Base-by-base conservation (phyloP, 1,284 basidiomycete genomes). In the Mycocalia duriaeana region DNA sequence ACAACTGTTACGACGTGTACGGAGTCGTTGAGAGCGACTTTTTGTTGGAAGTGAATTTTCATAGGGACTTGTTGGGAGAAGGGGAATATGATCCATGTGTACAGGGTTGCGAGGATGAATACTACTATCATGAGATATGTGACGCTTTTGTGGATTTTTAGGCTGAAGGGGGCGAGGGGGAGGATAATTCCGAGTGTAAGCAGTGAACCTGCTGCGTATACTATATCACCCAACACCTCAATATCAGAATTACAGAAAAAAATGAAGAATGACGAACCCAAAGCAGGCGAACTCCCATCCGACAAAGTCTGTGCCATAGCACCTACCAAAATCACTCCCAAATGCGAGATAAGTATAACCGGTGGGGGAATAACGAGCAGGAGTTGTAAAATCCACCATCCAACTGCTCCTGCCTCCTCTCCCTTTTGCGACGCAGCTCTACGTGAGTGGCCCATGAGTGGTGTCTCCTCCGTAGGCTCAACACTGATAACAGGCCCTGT, bases 11-110 rank as follows among this genome's bases (percentile, higher is more conserved):
- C 46, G 6, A 60, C 47, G 11, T 18, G 24, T 6, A 19, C 19
- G 37, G 41, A 54, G 7, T 57, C 43, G 34, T 37, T 51, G 31
- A 88, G 62, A 44, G 75, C 63, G 16, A 86, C 69, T 1, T 58
- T 68, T 57, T 89, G 85, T 43, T 73, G 70, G 69, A 87, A 89
- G 62, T 72, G 85, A 0, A 88, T 64, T 52, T 87, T 89, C 54
- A 89, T 65, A 0, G 85, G 85, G 3, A 72, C 62, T 20, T 73
- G 62, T 24, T 68, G 62, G 11, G 76, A 76, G 66, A 89, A 89
- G 0, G 87, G 87, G 64, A 81, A 82, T 13, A 64, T 63, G 2
- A 73, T 53, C 62, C 74, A 73, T 24, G 71, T 64, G 46, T 74
- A 77, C 5, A 68, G 52, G 0, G 76, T 72, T 2, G 72, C 65